A percentile compares a stretch with the other conserved stretches of the same genome.
Evolutionary conservation across 2,329 filamentous ascomycete species (phyloP).

Genomic region (Cytospora mali): DNA sequence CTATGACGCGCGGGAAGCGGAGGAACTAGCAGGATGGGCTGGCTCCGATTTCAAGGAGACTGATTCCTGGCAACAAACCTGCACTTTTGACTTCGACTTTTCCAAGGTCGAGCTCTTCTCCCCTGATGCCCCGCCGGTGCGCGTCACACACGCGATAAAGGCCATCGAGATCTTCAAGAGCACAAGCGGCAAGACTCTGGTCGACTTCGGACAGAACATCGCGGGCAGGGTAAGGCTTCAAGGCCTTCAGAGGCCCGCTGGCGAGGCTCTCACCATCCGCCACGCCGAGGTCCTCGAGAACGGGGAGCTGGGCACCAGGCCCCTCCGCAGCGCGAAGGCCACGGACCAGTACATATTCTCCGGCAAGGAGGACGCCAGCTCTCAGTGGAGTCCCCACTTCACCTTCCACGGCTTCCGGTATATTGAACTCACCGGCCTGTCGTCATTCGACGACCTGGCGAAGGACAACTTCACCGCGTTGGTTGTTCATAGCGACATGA

Average conservation of each 20-base stretch:
- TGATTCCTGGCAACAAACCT: constrained; percentile 4
- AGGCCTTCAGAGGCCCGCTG: constrained; percentile 39
- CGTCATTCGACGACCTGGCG: constrained; percentile 21
- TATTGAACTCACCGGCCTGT: constrained; percentile 50
- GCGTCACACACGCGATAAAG: constrained; percentile 33
- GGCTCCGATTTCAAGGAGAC: constrained; percentile 1
- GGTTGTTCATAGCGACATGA: constrained; percentile 55
- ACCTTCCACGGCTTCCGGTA: constrained; percentile 59
- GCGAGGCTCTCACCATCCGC: constrained; percentile 46
- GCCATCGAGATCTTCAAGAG: constrained; percentile 17
- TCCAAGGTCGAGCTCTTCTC: constrained; percentile 31
- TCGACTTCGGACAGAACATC: constrained; percentile 63
- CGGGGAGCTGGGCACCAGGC: constrained; percentile 44
- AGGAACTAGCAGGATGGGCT: constrained; percentile 31
- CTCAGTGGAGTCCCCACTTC: constrained; percentile 48
- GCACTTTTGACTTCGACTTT: constrained; percentile 30
- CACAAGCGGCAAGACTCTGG: constrained; percentile 46
- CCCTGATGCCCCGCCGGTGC: constrained; percentile 39
- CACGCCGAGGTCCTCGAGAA: constrained; percentile 60
- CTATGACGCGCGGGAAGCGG: constrained; percentile 36
- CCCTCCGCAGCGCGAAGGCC: constrained; percentile 47
- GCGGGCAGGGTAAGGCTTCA: constrained; percentile 52
- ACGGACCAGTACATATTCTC: constrained; percentile 43
- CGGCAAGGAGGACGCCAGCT: constrained; percentile 16
- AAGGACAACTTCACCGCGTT: constrained; percentile 34